Evolutionary conservation across 257 asterid genomes (phyloP).

Genomic region (Cordia subcordata): DNA sequence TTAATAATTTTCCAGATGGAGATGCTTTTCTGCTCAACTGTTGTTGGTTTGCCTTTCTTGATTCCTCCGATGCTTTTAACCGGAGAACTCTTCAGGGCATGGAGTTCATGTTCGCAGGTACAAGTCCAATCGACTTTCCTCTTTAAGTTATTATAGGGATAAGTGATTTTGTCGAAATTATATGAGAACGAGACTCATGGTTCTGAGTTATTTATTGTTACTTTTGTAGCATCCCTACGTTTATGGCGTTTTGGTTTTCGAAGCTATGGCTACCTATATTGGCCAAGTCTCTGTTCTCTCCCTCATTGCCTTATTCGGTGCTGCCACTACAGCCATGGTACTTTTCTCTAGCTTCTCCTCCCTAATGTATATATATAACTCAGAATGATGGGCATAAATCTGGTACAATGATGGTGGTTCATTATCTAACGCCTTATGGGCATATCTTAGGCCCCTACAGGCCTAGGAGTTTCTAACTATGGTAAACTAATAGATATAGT

Average conservation of each 20-base stretch:
- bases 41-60: slow-evolving; percentile 74
- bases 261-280: slow-evolving; percentile 88
- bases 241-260: slow-evolving; percentile 81
- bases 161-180: not conserved
- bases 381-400: not conserved
- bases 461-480: too few relatives aligned
- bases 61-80: slow-evolving; percentile 71
- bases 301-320: slow-evolving; percentile 87
- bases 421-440: not conserved
- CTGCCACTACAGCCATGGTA: slow-evolving; percentile 97
- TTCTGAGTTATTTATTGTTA: not conserved
- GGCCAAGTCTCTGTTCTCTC: slow-evolving; percentile 96
- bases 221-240: slow-evolving; percentile 78
- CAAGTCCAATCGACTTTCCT: too few relatives aligned
- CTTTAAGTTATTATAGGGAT: too few relatives aligned
- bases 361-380: not conserved
- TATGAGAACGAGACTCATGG: too few relatives aligned
- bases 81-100: slow-evolving; percentile 68
- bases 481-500: too few relatives aligned
- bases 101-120: slow-evolving; percentile 78
- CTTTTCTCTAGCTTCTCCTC: not conserved
- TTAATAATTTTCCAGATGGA: slow-evolving; percentile 43
- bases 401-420: not conserved
- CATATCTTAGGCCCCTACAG: too few relatives aligned
- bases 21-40: slow-evolving; percentile 86